Conservation (phyloP, 257 asterid genomes). For the Mitragyna speciosa region DNA sequence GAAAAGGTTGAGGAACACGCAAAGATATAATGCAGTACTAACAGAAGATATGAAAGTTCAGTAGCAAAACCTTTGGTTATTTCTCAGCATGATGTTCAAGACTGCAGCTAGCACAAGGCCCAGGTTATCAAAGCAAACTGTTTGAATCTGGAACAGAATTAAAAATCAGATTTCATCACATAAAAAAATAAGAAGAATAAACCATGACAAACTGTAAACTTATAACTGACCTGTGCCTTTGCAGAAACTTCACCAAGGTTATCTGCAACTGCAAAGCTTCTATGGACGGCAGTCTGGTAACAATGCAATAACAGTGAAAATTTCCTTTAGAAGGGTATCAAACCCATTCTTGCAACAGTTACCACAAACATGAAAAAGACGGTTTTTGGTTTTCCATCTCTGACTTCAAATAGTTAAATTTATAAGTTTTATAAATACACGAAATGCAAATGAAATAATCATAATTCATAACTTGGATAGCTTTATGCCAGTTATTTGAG, state of each 20-base stretch:
- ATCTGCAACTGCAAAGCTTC: conserved; percentile 89
- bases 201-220: neutral
- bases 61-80: conserved; percentile 63
- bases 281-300: conserved; percentile 86
- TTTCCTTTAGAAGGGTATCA: neutral
- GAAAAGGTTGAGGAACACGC: neutral
- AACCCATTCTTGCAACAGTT: neutral
- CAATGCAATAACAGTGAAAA: neutral
- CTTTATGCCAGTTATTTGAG: neutral
- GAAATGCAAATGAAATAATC: neutral
- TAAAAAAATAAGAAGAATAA: neutral
- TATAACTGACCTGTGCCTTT: conserved; percentile 65
- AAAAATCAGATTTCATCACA: conserved; percentile 23
- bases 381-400: neutral
- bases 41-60: neutral
- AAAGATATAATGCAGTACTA: neutral
- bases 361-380: neutral
- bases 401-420: neutral
- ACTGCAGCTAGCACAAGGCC: conserved; percentile 89
- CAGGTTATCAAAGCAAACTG: conserved; percentile 91
- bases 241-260: conserved; percentile 96
- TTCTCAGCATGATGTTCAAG: conserved; percentile 56
- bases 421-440: neutral
- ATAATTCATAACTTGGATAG: neutral
- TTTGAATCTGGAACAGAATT: conserved; percentile 70